These are phyloP conservation scores for Leccinellum albellum DNA, from an alignment of 768 basidiomycete genomes.

Conservation along the genomic window DNA sequence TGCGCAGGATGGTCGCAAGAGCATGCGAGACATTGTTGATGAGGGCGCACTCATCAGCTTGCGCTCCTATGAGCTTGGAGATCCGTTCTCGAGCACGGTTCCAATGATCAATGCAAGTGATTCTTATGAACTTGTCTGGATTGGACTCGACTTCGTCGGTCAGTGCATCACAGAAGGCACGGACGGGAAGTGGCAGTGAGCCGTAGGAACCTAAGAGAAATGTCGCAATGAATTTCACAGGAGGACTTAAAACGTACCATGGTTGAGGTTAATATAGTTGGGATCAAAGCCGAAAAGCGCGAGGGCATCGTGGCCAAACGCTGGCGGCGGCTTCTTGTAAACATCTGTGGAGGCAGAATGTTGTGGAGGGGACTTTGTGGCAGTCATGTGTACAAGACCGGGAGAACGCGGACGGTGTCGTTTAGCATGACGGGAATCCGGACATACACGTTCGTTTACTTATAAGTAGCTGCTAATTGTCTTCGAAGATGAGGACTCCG, in stretches of 20 bases:
- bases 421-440: neutral
- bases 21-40: constrained; percentile 31
- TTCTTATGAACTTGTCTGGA: constrained; percentile 53
- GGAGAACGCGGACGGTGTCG: neutral
- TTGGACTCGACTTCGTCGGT: constrained; percentile 45
- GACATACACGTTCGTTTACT: too few species aligned
- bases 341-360: constrained; percentile 5
- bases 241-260: constrained; percentile 39
- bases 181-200: constrained; percentile 51
- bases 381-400: constrained; percentile 4
- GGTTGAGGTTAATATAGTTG: constrained; percentile 61
- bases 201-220: constrained; percentile 52
- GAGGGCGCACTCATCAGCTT: constrained; percentile 56
- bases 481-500: too few species aligned
- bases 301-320: constrained; percentile 54
- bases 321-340: constrained; percentile 31
- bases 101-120: constrained; percentile 35
- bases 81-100: constrained; percentile 41
- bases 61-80: constrained; percentile 48
- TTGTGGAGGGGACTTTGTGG: neutral
- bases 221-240: neutral
- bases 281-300: constrained; percentile 55
- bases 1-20: constrained; percentile 62
- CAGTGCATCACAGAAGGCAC: constrained; percentile 40
- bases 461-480: too few species aligned